phyloP scores from a whole-genome alignment of 78 protist species.

The Neovahlkampfia damariscottae region DNA sequence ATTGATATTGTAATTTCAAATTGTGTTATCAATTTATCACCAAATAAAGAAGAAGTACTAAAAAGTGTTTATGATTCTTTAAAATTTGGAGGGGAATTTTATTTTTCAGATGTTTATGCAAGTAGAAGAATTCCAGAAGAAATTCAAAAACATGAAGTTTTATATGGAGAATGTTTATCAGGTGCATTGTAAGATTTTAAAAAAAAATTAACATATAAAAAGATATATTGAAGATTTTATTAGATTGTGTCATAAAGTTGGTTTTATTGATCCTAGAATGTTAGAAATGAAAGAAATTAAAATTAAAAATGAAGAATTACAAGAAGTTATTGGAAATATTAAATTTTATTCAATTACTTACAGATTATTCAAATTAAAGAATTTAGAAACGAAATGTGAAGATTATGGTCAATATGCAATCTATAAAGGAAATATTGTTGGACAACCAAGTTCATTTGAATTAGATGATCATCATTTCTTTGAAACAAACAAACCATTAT shows the following conservation, averaged over 20 bases:
- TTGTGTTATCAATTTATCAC: constrained; percentile 64
- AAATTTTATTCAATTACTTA: constrained; percentile 45
- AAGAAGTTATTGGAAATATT: constrained; percentile 5
- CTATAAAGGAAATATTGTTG: constrained; percentile 54
- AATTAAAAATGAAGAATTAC: constrained; percentile 1
- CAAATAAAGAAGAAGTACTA: constrained; percentile 55
- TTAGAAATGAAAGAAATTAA: background rate
- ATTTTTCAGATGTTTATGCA: constrained; percentile 55
- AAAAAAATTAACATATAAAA: too few species aligned
- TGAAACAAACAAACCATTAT: constrained; percentile 17
- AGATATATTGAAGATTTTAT: constrained; percentile 45
- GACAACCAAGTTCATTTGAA: background rate
- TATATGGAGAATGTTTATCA: constrained; percentile 57
- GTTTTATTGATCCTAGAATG: constrained; percentile 54
- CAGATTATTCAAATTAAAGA: constrained; percentile 59
- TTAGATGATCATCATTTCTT: constrained; percentile 37
- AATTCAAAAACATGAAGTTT: constrained; percentile 1
- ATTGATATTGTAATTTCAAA: constrained; percentile 50
- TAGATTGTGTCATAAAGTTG: constrained; percentile 12
- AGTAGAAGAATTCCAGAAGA: constrained; percentile 39
- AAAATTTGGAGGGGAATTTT: constrained; percentile 57
- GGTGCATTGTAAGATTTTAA: constrained; percentile 77
- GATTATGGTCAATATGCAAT: constrained; percentile 68
- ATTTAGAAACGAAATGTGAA: constrained; percentile 51
- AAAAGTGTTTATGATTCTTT: constrained; percentile 41